Base-by-base conservation (phyloP, 495 filamentous ascomycete genomes). In the Lophium mytilinum region DNA sequence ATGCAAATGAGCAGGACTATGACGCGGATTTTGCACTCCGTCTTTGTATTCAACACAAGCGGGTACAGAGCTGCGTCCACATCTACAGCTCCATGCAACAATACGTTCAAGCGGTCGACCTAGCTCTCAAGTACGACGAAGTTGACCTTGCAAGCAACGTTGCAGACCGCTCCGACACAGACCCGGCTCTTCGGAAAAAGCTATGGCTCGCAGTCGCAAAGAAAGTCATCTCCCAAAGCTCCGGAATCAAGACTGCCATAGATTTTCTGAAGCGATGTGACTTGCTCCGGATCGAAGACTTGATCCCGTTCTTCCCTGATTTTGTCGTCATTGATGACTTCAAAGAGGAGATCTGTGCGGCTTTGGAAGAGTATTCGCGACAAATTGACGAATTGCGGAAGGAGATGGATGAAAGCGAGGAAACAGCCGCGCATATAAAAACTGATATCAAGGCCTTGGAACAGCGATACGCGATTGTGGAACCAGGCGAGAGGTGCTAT, bases 261-360 rank as follows among this genome's bases (percentile, higher is more conserved):
- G 90, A 95, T 56, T 96, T 98, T 68, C 78, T 98, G 12, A 85
- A 86, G 61, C 86, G 88, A 12, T 96, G 92, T 70, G 89, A 95
- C 56, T 76, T 97, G 2, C 81, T 98, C 15, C 84, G 85, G 58
- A 98, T 98, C 62, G 93, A 98, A 67, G 94, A 98, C 65, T 73
- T 98, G 18, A 96, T 98, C 40, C 93, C 94, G 0, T 96, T 96
- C 74, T 98, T 98, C 75, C 94, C 93, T 0, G 93, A 98, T 67
- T 98, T 98, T 61, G 89, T 96, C n/a, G 86, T 96, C 47, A 96
- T 98, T 53, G 93, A 98, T 66, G 90, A 96, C 71, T 97, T 98
- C 77, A 96, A 98, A 69, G 89, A 95, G 50, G 94, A 97, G 66
- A 97, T 98, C 19, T 98, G 93, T 74, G 76, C 82, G 0, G 93